These are phyloP conservation scores for Rhizophora mangle DNA, from an alignment of 345 rosid species.

Conservation along the genomic window DNA sequence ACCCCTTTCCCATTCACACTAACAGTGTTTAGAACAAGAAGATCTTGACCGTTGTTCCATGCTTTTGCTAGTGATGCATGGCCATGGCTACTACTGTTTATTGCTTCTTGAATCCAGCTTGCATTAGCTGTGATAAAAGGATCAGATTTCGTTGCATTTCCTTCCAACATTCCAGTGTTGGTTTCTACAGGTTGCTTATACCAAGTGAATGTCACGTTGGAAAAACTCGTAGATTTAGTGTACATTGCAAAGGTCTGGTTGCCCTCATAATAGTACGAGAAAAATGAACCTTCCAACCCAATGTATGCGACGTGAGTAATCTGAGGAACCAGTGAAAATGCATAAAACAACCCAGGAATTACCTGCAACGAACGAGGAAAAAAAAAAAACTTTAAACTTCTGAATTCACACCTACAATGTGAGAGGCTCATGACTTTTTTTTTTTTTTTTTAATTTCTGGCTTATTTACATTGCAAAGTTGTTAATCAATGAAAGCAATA, in stretches of 20 bases:
- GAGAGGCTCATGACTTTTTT: no score
- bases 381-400: neutral
- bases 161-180: conserved; percentile 33
- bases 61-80: conserved; percentile 33
- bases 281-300: conserved; percentile 38
- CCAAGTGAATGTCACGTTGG: conserved; percentile 20
- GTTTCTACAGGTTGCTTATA: conserved; percentile 39
- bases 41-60: conserved; percentile 28
- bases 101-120: conserved; percentile 36
- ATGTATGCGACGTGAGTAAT: conserved; percentile 40
- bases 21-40: conserved; percentile 29
- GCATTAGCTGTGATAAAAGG: conserved; percentile 9
- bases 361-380: conserved; percentile 25
- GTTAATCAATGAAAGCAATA: neutral
- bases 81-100: conserved; percentile 24
- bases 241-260: conserved; percentile 29
- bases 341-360: conserved; percentile 40
- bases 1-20: conserved; percentile 24
- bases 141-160: conserved; percentile 22
- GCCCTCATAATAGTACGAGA: conserved; percentile 33
- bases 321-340: conserved; percentile 34
- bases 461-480: no score
- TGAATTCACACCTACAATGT: no score
- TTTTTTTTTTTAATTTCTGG: no score
- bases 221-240: conserved; percentile 28